Base-by-base conservation (phyloP, 306 rosid species). In the Casuarina cunninghamiana region DNA sequence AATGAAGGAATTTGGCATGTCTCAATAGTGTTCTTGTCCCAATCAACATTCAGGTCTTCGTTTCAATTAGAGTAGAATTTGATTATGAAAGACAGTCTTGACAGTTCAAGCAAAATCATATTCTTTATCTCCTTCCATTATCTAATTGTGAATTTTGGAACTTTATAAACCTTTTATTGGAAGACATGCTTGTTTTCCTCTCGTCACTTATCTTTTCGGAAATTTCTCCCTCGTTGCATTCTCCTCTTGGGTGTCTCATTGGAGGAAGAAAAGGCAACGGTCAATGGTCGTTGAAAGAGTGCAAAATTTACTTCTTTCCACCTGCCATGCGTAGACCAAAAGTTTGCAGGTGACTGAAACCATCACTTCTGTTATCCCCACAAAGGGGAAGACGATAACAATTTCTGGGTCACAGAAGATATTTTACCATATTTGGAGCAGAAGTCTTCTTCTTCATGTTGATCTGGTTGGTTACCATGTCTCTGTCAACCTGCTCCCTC, bases 381-480 rank as follows among this genome's bases (percentile, higher is more conserved):
- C 38, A 57, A 21, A 57, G 32, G 10, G 63, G 15, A 8, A 1
- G 63, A 21, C 21, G 21, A 57, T 57, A 57, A 57, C 9, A 60
- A 11, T 11, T 32, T 32, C 35, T 35, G 8, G 32, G 6, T 3
- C 4, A 10, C 17, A 4, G 11, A 12, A 11, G 37, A 15, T 35
- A 10, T 5, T 7, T 42, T 39, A 13, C 5, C 2, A 13, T 41
- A 6, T 39, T 41, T 7, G 49, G 71, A 17, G 71, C 37, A 21
- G 39, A 26, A 58, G 65, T 58, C 39, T 26, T 58, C 37, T 61
- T 1, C 9, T 76, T 41, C 50, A 38, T 51, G 8, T 39, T 6
- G 8, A 41, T 44, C 45, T 51, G 55, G 19, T 78, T 71, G 61
- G 77, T 55, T 71, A 71, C n/a, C 5, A 58, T 32, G 81, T 78